These are phyloP conservation scores for Phtheirospermum japonicum DNA, from an alignment of 257 asterid genomes.

Conservation along the genomic window DNA sequence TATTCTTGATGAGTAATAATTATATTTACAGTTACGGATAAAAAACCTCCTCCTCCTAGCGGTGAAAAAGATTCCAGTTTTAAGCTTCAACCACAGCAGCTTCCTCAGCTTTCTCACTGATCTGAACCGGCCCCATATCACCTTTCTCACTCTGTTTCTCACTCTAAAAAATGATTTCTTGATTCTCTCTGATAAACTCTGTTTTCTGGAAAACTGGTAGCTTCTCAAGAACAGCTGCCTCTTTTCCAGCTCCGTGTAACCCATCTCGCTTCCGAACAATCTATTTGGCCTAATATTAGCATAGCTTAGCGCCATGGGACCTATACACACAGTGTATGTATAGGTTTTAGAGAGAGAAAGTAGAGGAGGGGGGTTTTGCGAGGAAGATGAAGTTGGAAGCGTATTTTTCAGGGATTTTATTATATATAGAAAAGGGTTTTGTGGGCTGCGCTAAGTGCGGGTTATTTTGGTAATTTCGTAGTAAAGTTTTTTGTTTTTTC, in stretches of 20 bases:
- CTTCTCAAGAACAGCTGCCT: conserved; percentile 83
- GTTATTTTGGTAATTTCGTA: not conserved
- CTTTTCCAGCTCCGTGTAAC: conserved; percentile 57
- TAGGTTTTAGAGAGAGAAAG: conserved; percentile 28
- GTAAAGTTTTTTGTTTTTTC: not conserved
- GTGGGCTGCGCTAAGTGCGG: conserved; percentile 13
- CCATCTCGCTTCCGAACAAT: conserved; percentile 37
- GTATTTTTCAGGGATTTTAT: not conserved
- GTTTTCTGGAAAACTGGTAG: conserved; percentile 77
- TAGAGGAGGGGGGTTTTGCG: not conserved
- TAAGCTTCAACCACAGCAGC: conserved; percentile 53
- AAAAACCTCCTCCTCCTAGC: conserved; percentile 38
- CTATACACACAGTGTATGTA: conserved; percentile 1
- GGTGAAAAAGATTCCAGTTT: conserved; percentile 46
- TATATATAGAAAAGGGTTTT: conserved; percentile 12
- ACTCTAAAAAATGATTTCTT: conserved; percentile 53
- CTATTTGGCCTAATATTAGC: conserved; percentile 27
- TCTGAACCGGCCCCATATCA: conserved; percentile 40
- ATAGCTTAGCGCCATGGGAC: conserved; percentile 33
- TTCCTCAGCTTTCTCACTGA: conserved; percentile 48
- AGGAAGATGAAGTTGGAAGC: not conserved
- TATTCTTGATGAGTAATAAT: not conserved
- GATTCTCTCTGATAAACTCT: conserved; percentile 47
- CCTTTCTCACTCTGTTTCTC: conserved; percentile 28
- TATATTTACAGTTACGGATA: not conserved